phyloP scores from a whole-genome alignment of 768 basidiomycete genomes.

The Neoboletus magnificus region DNA sequence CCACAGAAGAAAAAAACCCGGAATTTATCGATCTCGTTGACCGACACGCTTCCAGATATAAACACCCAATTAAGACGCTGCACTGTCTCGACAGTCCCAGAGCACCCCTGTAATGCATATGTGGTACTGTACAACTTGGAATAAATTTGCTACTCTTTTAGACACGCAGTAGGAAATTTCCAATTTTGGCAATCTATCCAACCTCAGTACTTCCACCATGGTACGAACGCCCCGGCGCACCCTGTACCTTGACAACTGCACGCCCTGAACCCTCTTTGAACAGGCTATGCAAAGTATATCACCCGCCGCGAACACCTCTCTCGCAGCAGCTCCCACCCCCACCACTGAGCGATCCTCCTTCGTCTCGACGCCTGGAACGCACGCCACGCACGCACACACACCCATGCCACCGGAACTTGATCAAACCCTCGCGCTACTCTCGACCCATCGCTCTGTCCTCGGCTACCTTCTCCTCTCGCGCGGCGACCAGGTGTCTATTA shows the following conservation, averaged over 20 bases:
- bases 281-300: conserved; percentile 9
- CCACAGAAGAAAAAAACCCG: too few relatives aligned
- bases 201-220: background rate
- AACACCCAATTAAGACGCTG: too few relatives aligned
- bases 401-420: conserved; percentile 76
- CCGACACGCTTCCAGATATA: too few relatives aligned
- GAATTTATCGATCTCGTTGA: too few relatives aligned
- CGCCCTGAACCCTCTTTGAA: conserved; percentile 18
- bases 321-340: background rate
- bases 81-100: too few relatives aligned
- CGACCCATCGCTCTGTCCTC: conserved; percentile 79
- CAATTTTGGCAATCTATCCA: background rate
- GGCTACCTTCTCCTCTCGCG: conserved; percentile 85
- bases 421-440: conserved; percentile 69
- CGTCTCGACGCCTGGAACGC: conserved; percentile 12
- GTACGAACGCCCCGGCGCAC: background rate
- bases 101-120: too few relatives aligned
- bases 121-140: too few relatives aligned
- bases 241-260: background rate
- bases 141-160: too few relatives aligned
- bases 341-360: conserved; percentile 6
- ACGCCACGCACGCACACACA: conserved; percentile 14
- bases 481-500: conserved; percentile 68
- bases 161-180: too few relatives aligned
- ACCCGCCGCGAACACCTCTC: conserved; percentile 13